Conservation (phyloP, 2,329 filamentous ascomycete species). For the Fusarium verticillioides region DNA sequence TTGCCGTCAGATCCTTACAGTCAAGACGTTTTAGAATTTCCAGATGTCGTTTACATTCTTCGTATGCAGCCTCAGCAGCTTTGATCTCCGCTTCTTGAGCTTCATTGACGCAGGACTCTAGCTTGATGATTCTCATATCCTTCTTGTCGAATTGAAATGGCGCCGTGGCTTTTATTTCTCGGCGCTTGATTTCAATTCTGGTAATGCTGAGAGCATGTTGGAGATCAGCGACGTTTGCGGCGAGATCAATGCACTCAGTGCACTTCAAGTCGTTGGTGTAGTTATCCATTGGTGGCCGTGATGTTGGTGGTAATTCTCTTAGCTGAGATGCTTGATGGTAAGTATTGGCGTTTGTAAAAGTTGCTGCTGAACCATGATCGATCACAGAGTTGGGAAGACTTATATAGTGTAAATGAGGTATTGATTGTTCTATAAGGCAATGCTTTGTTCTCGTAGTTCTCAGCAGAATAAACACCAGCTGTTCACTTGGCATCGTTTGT, state of each 20-base stretch:
- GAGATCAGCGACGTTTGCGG: not conserved
- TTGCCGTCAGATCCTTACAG: fast-evolving
- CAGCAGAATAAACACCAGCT: fast-evolving
- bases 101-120: not conserved
- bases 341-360: too few relatives aligned
- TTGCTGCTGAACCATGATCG: fast-evolving
- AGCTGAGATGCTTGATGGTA: fast-evolving
- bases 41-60: not conserved
- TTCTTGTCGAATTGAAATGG: not conserved
- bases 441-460: fast-evolving
- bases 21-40: fast-evolving
- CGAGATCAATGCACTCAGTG: not conserved
- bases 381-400: not conserved
- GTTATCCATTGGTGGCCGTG: not conserved
- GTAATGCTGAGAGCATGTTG: fast-evolving
- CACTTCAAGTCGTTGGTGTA: not conserved
- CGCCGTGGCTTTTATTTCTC: not conserved
- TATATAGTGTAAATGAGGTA: not conserved
- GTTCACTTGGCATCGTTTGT: not conserved
- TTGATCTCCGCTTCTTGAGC: not conserved
- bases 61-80: not conserved
- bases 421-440: fast-evolving
- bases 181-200: not conserved
- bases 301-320: fast-evolving
- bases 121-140: not conserved